Conservation (phyloP, 164 flowering plant species). For the Berberis thunbergii region DNA sequence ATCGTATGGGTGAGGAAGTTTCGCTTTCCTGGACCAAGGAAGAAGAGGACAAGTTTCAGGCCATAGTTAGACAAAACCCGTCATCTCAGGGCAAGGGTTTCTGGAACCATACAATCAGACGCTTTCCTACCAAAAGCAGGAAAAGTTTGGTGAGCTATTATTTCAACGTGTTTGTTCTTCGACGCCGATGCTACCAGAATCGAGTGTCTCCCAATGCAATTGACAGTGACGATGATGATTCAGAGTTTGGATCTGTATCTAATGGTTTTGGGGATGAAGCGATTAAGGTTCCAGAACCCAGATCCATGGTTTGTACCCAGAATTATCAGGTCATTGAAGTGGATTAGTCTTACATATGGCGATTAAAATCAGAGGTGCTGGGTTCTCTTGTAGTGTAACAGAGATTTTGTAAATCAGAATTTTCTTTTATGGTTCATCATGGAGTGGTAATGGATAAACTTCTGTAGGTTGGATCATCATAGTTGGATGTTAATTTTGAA, state of each 20-base stretch:
- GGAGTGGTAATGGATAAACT: not conserved
- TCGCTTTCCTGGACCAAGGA: slow-evolving; percentile 46
- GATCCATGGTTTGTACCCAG: slow-evolving; percentile 22
- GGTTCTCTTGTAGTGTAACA: too few relatives aligned
- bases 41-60: slow-evolving; percentile 46
- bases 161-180: slow-evolving; percentile 67
- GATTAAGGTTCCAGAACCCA: slow-evolving; percentile 22
- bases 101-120: slow-evolving; percentile 37
- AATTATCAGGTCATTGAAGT: slow-evolving; percentile 28
- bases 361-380: too few relatives aligned
- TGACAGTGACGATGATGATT: slow-evolving; percentile 78
- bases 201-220: slow-evolving; percentile 42
- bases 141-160: slow-evolving; percentile 68
- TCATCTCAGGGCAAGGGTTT: slow-evolving; percentile 30
- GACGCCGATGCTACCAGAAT: slow-evolving; percentile 63
- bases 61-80: slow-evolving; percentile 35
- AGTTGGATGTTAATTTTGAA: not conserved
- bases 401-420: too few relatives aligned
- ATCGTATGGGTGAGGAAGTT: slow-evolving; percentile 74
- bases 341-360: slow-evolving; percentile 5
- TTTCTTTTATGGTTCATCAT: not conserved
- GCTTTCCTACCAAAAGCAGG: slow-evolving; percentile 42
- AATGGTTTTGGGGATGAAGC: slow-evolving; percentile 23
- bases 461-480: not conserved
- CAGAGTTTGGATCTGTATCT: slow-evolving; percentile 26